Evolutionary conservation across 257 asterid species (phyloP).

Genomic region (Salvia rosmarinus): DNA sequence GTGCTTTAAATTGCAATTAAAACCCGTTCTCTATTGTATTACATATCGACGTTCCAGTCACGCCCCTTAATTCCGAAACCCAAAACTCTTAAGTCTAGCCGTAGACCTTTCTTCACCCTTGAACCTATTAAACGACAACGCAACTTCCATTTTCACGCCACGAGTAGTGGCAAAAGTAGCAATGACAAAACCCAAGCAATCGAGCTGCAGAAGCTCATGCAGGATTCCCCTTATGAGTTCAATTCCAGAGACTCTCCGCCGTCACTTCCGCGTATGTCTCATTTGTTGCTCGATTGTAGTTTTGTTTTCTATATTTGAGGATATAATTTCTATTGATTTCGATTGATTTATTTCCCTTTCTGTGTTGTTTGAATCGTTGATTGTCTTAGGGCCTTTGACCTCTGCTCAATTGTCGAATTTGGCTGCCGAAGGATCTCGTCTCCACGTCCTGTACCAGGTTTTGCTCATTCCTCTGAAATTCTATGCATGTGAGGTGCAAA

Average conservation of each 20-base stretch:
- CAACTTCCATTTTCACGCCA: constrained; percentile 43
- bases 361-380: constrained; percentile 13
- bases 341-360: not conserved
- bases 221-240: constrained; percentile 50
- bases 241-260: constrained; percentile 59
- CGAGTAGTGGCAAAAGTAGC: constrained; percentile 32
- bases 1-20: not conserved
- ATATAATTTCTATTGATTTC: not conserved
- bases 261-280: constrained; percentile 69
- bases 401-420: constrained; percentile 72
- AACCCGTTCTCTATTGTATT: not conserved
- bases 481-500: no score
- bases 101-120: constrained; percentile 30
- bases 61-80: constrained; percentile 30
- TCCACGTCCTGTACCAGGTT: constrained; percentile 97
- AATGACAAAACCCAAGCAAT: constrained; percentile 51
- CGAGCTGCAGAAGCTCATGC: constrained; percentile 56
- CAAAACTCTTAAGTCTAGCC: constrained; percentile 41
- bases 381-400: constrained; percentile 77
- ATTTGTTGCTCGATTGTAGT: not conserved
- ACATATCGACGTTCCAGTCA: no score
- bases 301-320: not conserved
- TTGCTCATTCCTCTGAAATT: no score
- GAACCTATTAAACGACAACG: constrained; percentile 46
- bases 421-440: constrained; percentile 76